Evolutionary conservation across 2,329 filamentous ascomycete species (phyloP), one percentile per base, ranked within the genome.

Genomic region (Tricladium varicosporioides): DNA sequence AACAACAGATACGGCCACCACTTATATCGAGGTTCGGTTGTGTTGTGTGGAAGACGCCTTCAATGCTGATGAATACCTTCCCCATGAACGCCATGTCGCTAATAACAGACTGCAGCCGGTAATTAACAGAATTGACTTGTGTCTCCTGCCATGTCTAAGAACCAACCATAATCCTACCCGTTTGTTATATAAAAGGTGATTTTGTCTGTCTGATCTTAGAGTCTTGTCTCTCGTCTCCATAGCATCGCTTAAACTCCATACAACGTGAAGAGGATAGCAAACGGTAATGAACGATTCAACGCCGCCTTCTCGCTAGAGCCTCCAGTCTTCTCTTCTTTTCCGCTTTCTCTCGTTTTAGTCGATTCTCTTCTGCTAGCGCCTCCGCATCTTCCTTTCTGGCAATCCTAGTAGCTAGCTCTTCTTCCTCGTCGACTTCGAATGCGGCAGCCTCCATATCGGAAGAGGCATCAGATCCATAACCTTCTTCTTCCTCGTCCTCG

Each of bases 371-470:
- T 2, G 77, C 78, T 64, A 88, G 74, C 58, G 88, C 84, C 63
- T 83, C 76, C 15, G 81, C 76, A 65, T 92, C 89, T 69, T 92
- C 89, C 48, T 80, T 79, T 46, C 81, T 82, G 19, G 88, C 89
- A 54, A 80, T 77, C 31, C 75, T 72, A 58, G 86, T 80, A 1
- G 88, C 87, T 50, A 75, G 69, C 48, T 78, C 75, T 70, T 93
- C 89, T 70, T 93, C 89, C 36, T 80, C 75, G 59, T 91, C 87
- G 52, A 92, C 82, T 64, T 92, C 88, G 59, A 86, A 86, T 40
- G 87, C 70, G 33, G 87, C 88, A 1, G 87, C 89, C 70, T 92
- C 88, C 87, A 92, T 92, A 65, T 91, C 89, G 5, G 87, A 90
- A 5, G 86, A 88, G 5, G 70, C 83, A 54, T 88, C 87, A 0